Conservation (phyloP, 768 basidiomycete genomes). For the Gelatoporia subvermispora region DNA sequence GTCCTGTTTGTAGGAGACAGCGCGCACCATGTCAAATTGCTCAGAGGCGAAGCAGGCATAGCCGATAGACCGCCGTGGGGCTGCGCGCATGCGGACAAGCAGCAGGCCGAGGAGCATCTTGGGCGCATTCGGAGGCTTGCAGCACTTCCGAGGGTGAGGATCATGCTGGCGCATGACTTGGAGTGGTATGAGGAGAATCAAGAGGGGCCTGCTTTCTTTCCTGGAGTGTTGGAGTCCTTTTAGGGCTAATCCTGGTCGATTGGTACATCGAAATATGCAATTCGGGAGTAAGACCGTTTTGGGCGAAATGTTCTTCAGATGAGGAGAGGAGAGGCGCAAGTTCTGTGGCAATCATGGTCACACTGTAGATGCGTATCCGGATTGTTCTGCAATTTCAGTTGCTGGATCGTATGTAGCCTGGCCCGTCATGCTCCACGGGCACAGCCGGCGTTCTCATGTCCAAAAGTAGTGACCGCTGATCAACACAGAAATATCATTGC, state of each 20-base stretch:
- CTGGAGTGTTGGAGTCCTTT: slow-evolving; percentile 12
- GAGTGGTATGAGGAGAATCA: slow-evolving; percentile 46
- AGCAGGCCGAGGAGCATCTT: slow-evolving; percentile 38
- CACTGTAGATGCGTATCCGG: no score
- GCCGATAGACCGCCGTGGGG: slow-evolving; percentile 23
- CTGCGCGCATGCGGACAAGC: slow-evolving; percentile 42
- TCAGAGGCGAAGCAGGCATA: slow-evolving; percentile 42
- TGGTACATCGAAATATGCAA: no score
- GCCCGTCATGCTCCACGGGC: no score
- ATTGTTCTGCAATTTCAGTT: no score
- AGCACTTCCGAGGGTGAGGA: slow-evolving; percentile 33
- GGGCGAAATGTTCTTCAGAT: no score
- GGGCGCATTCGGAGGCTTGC: slow-evolving; percentile 29
- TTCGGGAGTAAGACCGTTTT: no score
- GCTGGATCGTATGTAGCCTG: no score
- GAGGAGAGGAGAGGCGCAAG: no score
- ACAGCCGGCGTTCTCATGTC: no score
- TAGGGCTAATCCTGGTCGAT: neutral
- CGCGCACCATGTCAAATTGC: slow-evolving; percentile 38
- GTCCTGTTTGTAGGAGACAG: slow-evolving; percentile 55
- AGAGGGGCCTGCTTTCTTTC: slow-evolving; percentile 35
- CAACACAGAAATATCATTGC: no score
- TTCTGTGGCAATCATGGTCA: no score
- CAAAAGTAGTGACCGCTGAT: no score
- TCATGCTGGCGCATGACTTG: slow-evolving; percentile 49